These are phyloP conservation scores for Vigna trinervia DNA, from an alignment of 306 rosid genomes.

Conservation along the genomic window DNA sequence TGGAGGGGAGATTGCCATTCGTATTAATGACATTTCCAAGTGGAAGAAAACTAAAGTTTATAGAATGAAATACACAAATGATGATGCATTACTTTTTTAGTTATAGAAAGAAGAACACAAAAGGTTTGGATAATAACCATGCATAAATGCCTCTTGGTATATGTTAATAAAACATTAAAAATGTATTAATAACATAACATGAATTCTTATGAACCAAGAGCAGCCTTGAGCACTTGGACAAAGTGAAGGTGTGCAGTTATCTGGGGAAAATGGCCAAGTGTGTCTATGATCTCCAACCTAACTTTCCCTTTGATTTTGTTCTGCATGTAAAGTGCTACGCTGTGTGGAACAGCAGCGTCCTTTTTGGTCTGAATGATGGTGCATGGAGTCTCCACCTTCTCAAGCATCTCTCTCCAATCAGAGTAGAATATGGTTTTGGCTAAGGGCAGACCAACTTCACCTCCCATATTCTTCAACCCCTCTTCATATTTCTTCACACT, in stretches of 20 bases:
- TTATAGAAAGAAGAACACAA: no score
- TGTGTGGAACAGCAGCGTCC: conserved; percentile 61
- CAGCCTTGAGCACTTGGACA: neutral
- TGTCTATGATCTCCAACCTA: conserved; percentile 10
- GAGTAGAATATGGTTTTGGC: conserved; percentile 62
- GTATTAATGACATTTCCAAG: no score
- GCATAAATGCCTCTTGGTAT: no score
- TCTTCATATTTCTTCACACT: conserved; percentile 51
- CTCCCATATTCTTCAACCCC: conserved; percentile 56
- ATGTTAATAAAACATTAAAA: no score
- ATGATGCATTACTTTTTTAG: no score
- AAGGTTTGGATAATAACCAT: no score
- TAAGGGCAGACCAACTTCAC: conserved; percentile 55
- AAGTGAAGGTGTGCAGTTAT: neutral
- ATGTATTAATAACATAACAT: no score
- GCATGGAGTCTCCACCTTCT: conserved; percentile 48
- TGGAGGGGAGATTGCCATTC: no score
- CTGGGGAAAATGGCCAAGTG: conserved; percentile 7
- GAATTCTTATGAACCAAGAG: neutral
- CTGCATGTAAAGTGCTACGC: conserved; percentile 63
- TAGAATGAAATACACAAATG: no score
- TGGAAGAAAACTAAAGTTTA: no score
- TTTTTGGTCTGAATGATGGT: conserved; percentile 58
- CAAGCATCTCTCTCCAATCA: conserved; percentile 64
- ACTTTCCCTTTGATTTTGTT: conserved; percentile 59